phyloP scores from a whole-genome alignment of 2,329 filamentous ascomycete genomes.

The Teratosphaeria pseudoeucalypti region DNA sequence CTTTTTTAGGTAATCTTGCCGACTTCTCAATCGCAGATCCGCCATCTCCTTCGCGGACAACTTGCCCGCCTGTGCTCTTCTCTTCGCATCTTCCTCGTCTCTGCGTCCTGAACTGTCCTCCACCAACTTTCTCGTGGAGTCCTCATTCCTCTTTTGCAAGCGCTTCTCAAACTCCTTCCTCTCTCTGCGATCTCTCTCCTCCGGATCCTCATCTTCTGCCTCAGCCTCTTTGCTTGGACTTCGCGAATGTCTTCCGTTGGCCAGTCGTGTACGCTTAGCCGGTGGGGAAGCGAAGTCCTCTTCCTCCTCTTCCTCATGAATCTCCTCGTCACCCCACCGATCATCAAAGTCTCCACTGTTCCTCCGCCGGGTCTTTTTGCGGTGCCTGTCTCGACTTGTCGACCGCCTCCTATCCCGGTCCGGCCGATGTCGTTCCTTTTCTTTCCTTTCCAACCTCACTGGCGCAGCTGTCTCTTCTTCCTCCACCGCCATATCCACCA shows the following conservation, averaged over 20 bases:
- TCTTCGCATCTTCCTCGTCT: conserved; percentile 41
- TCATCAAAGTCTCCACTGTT: conserved; percentile 56
- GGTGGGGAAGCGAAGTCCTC: conserved; percentile 58
- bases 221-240: conserved; percentile 8
- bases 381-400: conserved; percentile 28
- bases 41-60: conserved; percentile 62
- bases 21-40: conserved; percentile 70
- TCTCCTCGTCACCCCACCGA: conserved; percentile 71
- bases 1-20: conserved; percentile 90
- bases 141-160: conserved; percentile 60
- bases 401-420: conserved; percentile 28
- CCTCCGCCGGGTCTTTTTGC: conserved; percentile 42
- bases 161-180: conserved; percentile 71
- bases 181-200: conserved; percentile 58
- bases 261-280: conserved; percentile 59
- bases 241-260: conserved; percentile 39
- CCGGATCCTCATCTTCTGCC: conserved; percentile 23
- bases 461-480: conserved; percentile 18
- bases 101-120: conserved; percentile 43
- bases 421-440: conserved; percentile 28
- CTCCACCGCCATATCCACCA: conserved; percentile 45
- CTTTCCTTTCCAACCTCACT: conserved; percentile 9
- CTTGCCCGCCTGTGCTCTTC: conserved; percentile 52
- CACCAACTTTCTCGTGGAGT: conserved; percentile 57
- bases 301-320: conserved; percentile 39